phyloP scores from a whole-genome alignment of 495 filamentous ascomycete species.

The Oleoguttula mirabilis region DNA sequence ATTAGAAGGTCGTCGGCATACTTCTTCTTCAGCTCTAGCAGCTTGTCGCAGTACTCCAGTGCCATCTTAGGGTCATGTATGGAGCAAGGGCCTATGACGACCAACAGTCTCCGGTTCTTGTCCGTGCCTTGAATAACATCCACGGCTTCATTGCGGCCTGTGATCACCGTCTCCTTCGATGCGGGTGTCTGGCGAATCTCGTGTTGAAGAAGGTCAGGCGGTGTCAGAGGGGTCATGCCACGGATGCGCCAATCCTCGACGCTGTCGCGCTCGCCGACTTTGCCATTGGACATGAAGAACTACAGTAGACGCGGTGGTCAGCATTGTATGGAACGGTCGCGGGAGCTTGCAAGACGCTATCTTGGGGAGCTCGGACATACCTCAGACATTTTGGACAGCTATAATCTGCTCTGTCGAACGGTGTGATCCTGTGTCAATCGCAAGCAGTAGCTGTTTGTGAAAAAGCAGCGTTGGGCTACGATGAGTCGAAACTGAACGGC shows the following conservation, averaged over 20 bases:
- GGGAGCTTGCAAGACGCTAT: background rate
- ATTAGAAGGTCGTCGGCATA: slow-evolving; percentile 82
- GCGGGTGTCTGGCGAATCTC: slow-evolving; percentile 72
- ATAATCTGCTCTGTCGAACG: background rate
- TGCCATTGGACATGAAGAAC: slow-evolving; percentile 85
- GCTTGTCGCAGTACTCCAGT: slow-evolving; percentile 80
- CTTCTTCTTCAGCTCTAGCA: slow-evolving; percentile 75
- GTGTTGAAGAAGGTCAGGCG: slow-evolving; percentile 89
- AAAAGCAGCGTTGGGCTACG: no score
- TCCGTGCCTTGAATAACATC: slow-evolving; percentile 72
- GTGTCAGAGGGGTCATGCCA: slow-evolving; percentile 76
- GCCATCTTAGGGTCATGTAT: slow-evolving; percentile 93
- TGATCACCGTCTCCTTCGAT: slow-evolving; percentile 68
- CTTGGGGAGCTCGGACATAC: slow-evolving; percentile 14
- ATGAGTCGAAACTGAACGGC: no score
- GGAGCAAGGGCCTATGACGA: slow-evolving; percentile 91
- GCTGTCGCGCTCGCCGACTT: slow-evolving; percentile 53
- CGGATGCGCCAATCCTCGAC: slow-evolving; percentile 89
- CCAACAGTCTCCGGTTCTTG: slow-evolving; percentile 62
- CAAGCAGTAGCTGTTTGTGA: no score
- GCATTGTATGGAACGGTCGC: no score
- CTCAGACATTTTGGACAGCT: slow-evolving; percentile 21
- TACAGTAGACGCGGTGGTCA: no score
- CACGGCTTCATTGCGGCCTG: slow-evolving; percentile 69
- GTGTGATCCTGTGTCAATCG: background rate